phyloP scores from a whole-genome alignment of 306 rosid genomes.

The Fragaria nilgerrensis region DNA sequence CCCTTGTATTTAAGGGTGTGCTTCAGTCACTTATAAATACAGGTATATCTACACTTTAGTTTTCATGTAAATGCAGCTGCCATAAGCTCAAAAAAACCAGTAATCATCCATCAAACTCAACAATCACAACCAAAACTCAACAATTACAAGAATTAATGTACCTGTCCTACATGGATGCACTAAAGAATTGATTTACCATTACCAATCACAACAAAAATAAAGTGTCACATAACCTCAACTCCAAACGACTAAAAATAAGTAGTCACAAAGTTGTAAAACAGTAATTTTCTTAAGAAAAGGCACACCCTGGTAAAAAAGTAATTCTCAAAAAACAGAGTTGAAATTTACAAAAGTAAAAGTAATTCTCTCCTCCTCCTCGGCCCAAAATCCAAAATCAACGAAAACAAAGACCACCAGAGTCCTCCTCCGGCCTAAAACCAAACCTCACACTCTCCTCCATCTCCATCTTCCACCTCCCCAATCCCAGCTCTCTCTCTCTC shows the following conservation, averaged over 20 bases:
- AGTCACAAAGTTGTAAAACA: neutral
- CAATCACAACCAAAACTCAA: too few species aligned
- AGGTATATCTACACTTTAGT: too few species aligned
- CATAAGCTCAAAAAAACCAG: too few species aligned
- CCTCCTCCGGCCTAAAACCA: constrained; percentile 7
- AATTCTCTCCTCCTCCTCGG: neutral
- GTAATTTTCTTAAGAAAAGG: neutral
- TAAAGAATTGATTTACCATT: too few species aligned
- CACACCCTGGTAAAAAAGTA: neutral
- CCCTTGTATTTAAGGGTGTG: too few species aligned
- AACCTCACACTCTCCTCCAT: neutral
- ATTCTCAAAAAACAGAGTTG: neutral
- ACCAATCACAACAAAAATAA: too few species aligned
- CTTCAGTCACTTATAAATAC: too few species aligned
- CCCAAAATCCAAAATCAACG: neutral
- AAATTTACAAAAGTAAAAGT: neutral
- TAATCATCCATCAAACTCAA: too few species aligned
- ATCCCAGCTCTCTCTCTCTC: constrained; percentile 12
- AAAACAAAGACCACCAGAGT: neutral
- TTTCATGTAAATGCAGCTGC: too few species aligned
- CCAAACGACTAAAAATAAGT: neutral
- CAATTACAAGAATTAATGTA: too few species aligned
- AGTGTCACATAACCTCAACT: neutral
- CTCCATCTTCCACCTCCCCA: neutral
- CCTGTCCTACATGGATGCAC: too few species aligned